phyloP scores from a whole-genome alignment of 1,284 basidiomycete genomes.

The Singerocomus rubriflavus region DNA sequence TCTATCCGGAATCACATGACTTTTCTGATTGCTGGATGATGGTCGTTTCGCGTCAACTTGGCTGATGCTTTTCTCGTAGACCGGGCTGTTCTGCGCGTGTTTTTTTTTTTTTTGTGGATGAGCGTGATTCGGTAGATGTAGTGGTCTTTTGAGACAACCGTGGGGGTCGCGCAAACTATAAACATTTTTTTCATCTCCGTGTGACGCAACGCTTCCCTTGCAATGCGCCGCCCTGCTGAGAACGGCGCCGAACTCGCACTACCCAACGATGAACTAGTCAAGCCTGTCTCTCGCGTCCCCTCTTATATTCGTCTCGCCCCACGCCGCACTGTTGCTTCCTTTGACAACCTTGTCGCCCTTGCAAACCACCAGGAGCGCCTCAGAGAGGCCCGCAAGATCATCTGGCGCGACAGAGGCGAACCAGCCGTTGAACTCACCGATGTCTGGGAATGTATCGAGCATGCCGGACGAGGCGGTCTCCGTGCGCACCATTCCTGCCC shows the following conservation, averaged over 20 bases:
- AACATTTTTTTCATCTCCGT: too few species aligned
- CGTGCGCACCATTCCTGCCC: constrained; percentile 49
- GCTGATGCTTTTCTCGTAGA: constrained; percentile 20
- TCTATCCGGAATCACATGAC: constrained; percentile 30
- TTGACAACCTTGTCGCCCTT: constrained; percentile 76
- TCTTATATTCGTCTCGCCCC: constrained; percentile 42
- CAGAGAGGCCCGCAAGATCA: constrained; percentile 67
- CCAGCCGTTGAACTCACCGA: constrained; percentile 67
- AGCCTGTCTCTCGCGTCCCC: constrained; percentile 18
- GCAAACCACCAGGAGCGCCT: constrained; percentile 76
- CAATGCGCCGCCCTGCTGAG: constrained; percentile 10
- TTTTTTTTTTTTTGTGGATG: constrained; percentile 9
- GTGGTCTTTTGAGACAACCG: too few species aligned
- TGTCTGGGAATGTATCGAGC: constrained; percentile 67
- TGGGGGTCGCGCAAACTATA: too few species aligned
- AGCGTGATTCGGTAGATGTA: too few species aligned
- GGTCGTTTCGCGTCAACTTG: neutral
- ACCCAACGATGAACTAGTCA: neutral
- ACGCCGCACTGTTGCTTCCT: constrained; percentile 62
- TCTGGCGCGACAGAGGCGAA: constrained; percentile 84
- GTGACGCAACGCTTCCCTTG: neutral
- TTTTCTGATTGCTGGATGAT: constrained; percentile 61
- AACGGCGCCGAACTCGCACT: constrained; percentile 5
- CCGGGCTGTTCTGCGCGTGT: too few species aligned
- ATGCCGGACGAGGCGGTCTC: constrained; percentile 72